Evolutionary conservation across 1,139 yeast genomes (phyloP).

Genomic region (Saccharomyces pastorianus): DNA sequence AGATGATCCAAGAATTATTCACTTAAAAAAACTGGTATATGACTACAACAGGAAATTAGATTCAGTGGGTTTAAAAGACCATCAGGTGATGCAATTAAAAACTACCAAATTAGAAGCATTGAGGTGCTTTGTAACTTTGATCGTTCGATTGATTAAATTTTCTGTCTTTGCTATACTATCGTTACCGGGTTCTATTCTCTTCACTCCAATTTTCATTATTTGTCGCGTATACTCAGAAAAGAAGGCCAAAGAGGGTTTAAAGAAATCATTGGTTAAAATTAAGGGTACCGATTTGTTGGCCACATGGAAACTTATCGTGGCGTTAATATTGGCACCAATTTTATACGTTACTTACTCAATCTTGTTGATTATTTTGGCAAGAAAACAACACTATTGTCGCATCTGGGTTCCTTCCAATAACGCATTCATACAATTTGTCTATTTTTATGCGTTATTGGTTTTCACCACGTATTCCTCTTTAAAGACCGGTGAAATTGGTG

Average conservation of each 20-base stretch:
- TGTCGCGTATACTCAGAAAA: conserved; percentile 47
- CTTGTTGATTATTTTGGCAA: conserved; percentile 40
- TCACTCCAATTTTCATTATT: conserved; percentile 58
- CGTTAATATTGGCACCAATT: conserved; percentile 60
- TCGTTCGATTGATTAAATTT: conserved; percentile 28
- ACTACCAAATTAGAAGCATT: conserved; percentile 29
- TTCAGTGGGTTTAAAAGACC: conserved; percentile 58
- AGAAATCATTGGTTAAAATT: conserved; percentile 58
- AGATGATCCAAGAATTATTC: conserved; percentile 48
- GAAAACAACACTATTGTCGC: conserved; percentile 33
- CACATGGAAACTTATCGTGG: conserved; percentile 68
- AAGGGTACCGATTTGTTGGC: conserved; percentile 68
- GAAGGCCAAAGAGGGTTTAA: conserved; percentile 56
- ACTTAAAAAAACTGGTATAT: conserved; percentile 44
- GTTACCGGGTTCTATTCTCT: conserved; percentile 59
- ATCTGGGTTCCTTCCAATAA: conserved; percentile 34
- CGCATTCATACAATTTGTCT: conserved; percentile 27
- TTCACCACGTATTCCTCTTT: conserved; percentile 54
- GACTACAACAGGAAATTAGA: conserved; percentile 47
- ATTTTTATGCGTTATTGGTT: conserved; percentile 43
- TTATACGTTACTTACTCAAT: conserved; percentile 58
- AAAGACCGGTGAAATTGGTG: conserved; percentile 65
- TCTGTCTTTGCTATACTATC: conserved; percentile 37
- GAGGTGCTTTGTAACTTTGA: conserved; percentile 31
- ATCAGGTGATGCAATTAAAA: conserved; percentile 52